A percentile compares a stretch with the other conserved stretches of the same genome.
These are phyloP conservation scores for Aspergillus alliaceus DNA, from an alignment of 2,329 filamentous ascomycete species.

Conservation along the genomic window DNA sequence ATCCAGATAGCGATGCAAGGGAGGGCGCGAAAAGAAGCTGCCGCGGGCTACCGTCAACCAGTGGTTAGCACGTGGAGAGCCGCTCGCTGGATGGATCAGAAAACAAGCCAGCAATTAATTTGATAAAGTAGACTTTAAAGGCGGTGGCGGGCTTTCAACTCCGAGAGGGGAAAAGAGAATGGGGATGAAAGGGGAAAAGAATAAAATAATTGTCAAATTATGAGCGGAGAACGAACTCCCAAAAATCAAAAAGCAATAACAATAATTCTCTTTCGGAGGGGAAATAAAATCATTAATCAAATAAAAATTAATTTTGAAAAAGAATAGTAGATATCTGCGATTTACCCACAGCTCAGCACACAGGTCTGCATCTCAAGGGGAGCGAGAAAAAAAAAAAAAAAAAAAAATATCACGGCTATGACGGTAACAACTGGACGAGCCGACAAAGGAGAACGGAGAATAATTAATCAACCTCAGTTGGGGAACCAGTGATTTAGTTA, in stretches of 20 bases:
- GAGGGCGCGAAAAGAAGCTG: conserved; percentile 21
- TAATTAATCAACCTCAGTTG: not conserved
- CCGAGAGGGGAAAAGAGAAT: not conserved
- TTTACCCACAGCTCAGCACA: conserved; percentile 25
- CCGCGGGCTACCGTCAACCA: conserved; percentile 20
- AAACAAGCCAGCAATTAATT: not conserved
- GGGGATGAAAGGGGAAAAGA: not conserved
- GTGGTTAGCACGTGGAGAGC: conserved; percentile 27
- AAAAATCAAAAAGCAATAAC: no score
- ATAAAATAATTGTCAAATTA: not conserved
- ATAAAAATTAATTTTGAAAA: no score
- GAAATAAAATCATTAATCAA: no score
- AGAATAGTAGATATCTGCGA: conserved; percentile 16
- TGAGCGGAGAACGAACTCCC: no score
- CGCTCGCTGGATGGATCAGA: conserved; percentile 13
- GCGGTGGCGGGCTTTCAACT: conserved; percentile 10
- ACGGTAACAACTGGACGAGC: not conserved
- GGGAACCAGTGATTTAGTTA: conserved; percentile 6
- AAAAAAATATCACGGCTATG: not conserved
- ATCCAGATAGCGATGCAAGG: conserved; percentile 23
- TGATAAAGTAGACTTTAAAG: conserved; percentile 3
- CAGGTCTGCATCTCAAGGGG: conserved; percentile 15
- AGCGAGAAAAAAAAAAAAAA: conserved; percentile 1
- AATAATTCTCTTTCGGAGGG: no score
- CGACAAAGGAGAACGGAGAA: not conserved